These are phyloP conservation scores for Cylindrotheca closterium DNA, from an alignment of 108 stramenopile species.

Conservation along the genomic window DNA sequence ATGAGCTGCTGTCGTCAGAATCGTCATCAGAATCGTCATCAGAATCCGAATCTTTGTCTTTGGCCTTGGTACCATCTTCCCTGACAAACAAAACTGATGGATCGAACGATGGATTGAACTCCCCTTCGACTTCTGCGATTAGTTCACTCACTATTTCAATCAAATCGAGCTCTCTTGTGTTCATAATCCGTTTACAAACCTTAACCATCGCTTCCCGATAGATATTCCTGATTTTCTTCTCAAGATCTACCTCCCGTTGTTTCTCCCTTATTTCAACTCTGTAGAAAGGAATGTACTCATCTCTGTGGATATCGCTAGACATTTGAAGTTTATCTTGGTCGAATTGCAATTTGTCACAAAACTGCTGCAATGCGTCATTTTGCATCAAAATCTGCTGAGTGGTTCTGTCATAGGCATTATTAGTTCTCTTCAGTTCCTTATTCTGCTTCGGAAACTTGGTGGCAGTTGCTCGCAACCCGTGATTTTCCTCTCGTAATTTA, in stretches of 20 bases:
- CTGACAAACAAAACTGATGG: constrained; percentile 15
- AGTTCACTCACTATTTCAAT: constrained; percentile 11
- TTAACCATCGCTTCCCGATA: constrained; percentile 20
- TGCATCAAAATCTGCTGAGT: constrained; percentile 19
- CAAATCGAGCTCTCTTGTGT: constrained; percentile 8
- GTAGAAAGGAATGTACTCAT: constrained; percentile 25
- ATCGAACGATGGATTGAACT: constrained; percentile 27
- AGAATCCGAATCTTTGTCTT: background rate
- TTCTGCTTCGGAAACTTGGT: constrained; percentile 19
- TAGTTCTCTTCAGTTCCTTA: constrained; percentile 10
- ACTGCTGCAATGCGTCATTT: constrained; percentile 2
- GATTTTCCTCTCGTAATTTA: constrained; percentile 17
- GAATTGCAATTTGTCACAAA: constrained; percentile 20
- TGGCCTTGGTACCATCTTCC: constrained; percentile 1
- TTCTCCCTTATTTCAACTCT: constrained; percentile 19
- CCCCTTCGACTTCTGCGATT: constrained; percentile 16
- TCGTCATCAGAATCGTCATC: constrained; percentile 5
- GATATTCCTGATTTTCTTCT: constrained; percentile 19
- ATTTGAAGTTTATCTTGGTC: constrained; percentile 16
- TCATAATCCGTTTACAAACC: constrained; percentile 10
- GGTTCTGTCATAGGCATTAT: constrained; percentile 1
- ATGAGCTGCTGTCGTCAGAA: background rate
- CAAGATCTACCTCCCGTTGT: constrained; percentile 9
- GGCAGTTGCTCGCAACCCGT: constrained; percentile 7
- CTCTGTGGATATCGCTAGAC: constrained; percentile 13